Percentiles rank a stretch among this genome's conserved stretches.
Evolutionary conservation across 345 rosid species (phyloP).

Genomic region (Lepidium africanum): DNA sequence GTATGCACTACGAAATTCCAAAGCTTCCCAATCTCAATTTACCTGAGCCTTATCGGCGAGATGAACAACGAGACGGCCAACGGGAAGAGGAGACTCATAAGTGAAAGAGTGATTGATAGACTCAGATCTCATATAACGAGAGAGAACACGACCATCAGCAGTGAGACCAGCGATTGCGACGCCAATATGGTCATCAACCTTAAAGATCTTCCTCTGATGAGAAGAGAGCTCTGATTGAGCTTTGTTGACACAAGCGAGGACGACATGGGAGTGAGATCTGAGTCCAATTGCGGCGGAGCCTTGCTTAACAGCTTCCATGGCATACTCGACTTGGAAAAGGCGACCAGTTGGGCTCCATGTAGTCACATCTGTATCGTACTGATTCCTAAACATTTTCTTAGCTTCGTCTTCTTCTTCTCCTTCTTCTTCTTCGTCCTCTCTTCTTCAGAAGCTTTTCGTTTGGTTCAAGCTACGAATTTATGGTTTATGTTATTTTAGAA

Average conservation of each 20-base stretch:
- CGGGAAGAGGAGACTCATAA: constrained; percentile 88
- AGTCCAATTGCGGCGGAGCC: constrained; percentile 99
- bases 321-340: constrained; percentile 92
- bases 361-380: constrained; percentile 96
- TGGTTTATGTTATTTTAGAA: not conserved
- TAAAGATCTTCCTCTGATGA: constrained; percentile 96
- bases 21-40: not conserved
- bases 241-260: constrained; percentile 86
- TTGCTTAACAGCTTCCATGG: constrained; percentile 99
- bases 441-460: not conserved
- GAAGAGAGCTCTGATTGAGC: constrained; percentile 85
- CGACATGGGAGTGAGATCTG: constrained; percentile 93
- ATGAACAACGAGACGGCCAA: constrained; percentile 89
- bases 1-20: not conserved
- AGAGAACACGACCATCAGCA: constrained; percentile 93
- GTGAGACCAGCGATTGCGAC: constrained; percentile 95
- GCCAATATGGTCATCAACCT: constrained; percentile 95
- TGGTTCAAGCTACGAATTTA: not conserved
- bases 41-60: constrained; percentile 99
- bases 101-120: constrained; percentile 83
- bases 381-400: constrained; percentile 72
- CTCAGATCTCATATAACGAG: constrained; percentile 92
- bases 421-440: not conserved
- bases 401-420: not conserved
- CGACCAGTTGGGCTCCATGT: constrained; percentile 99